phyloP scores from a whole-genome alignment of 2,329 filamentous ascomycete genomes.

The Colletotrichum cuscutae region DNA sequence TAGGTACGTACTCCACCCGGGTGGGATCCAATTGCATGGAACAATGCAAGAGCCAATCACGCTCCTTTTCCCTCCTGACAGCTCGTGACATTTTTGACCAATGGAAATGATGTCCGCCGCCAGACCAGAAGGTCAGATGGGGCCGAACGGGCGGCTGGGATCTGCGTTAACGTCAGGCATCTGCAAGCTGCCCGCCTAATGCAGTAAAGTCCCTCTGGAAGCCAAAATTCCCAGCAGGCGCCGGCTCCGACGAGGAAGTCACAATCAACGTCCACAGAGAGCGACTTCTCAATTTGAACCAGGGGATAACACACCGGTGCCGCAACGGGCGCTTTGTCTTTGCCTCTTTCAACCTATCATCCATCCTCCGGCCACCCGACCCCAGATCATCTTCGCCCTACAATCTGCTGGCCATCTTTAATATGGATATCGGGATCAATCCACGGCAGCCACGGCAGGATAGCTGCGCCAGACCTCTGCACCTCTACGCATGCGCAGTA shows the following conservation, averaged over 20 bases:
- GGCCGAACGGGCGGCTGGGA: slow-evolving; percentile 21
- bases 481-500: too few relatives aligned
- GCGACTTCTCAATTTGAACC: background rate
- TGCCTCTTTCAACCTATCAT: background rate
- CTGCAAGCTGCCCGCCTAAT: background rate
- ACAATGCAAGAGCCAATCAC: background rate
- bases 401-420: background rate
- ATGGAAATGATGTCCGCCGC: background rate
- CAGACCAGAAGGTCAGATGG: background rate
- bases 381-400: slow-evolving; percentile 10
- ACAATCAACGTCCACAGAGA: background rate
- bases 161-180: slow-evolving; percentile 32
- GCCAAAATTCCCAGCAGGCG: background rate
- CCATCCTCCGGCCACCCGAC: background rate
- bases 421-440: slow-evolving; percentile 7
- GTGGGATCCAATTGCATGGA: background rate
- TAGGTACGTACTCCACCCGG: background rate
- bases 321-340: background rate
- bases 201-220: background rate
- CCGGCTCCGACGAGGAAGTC: slow-evolving; percentile 16
- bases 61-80: background rate
- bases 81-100: background rate
- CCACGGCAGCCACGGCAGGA: slow-evolving; percentile 6
- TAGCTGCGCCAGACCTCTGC: background rate
- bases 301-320: background rate